Conservation (phyloP, 2,329 filamentous ascomycete species). For the Corinectria fuckeliana region DNA sequence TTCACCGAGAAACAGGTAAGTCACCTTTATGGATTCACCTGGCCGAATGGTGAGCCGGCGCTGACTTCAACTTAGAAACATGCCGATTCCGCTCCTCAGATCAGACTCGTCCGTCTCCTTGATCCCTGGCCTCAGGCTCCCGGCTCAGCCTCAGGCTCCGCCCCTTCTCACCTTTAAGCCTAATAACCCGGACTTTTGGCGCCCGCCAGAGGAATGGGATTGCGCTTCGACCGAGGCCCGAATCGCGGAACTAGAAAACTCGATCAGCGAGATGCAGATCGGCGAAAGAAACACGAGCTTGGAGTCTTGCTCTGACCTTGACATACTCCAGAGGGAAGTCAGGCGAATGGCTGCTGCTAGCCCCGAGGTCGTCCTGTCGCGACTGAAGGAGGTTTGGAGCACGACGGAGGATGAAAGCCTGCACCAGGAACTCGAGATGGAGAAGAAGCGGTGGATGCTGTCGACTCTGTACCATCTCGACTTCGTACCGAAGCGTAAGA, state of each 20-base stretch:
- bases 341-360: slow-evolving; percentile 30
- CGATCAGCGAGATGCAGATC: background rate
- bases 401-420: slow-evolving; percentile 16
- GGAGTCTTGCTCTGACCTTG: background rate
- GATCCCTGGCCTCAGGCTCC: slow-evolving; percentile 7
- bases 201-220: slow-evolving; percentile 52
- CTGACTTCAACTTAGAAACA: slow-evolving; percentile 21
- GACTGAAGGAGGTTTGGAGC: slow-evolving; percentile 52
- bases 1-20: slow-evolving; percentile 19
- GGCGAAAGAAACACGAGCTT: background rate
- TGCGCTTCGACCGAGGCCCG: slow-evolving; percentile 27
- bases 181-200: slow-evolving; percentile 53
- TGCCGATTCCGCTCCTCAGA: slow-evolving; percentile 20
- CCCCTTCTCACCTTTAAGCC: slow-evolving; percentile 38
- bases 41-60: background rate
- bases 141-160: slow-evolving; percentile 14
- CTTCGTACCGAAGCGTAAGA: slow-evolving; percentile 37
- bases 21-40: background rate
- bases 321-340: slow-evolving; percentile 22
- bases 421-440: slow-evolving; percentile 50
- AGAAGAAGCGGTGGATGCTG: slow-evolving; percentile 67
- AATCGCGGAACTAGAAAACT: background rate
- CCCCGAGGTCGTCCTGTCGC: slow-evolving; percentile 55
- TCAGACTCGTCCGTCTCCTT: slow-evolving; percentile 25
- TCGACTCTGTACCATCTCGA: slow-evolving; percentile 59